A percentile compares a stretch with the other conserved stretches of the same genome.
phyloP scores from a whole-genome alignment of 2,329 filamentous ascomycete genomes.

The Monosporascus sp. region DNA sequence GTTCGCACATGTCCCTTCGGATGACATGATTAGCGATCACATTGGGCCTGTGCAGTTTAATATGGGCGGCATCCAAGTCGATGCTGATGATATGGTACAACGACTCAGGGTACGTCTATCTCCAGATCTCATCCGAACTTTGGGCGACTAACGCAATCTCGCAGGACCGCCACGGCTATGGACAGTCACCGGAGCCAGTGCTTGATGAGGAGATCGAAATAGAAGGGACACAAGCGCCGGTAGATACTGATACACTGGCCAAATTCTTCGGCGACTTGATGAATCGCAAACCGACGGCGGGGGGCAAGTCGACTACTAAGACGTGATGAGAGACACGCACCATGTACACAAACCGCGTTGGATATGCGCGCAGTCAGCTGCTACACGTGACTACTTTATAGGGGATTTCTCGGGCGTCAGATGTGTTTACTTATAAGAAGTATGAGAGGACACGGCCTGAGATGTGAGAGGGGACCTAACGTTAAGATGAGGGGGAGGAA shows the following conservation, averaged over 20 bases:
- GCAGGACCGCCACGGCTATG: constrained; percentile 54
- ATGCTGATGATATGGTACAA: constrained; percentile 89
- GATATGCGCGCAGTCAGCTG: neutral
- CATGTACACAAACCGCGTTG: neutral
- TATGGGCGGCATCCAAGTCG: constrained; percentile 94
- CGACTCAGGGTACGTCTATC: constrained; percentile 65
- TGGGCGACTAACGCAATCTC: constrained; percentile 15
- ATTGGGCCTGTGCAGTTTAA: constrained; percentile 97
- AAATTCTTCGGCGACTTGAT: constrained; percentile 57
- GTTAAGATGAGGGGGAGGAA: too few relatives aligned
- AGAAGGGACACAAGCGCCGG: constrained; percentile 32
- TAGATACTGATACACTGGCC: constrained; percentile 53
- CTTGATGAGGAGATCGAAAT: constrained; percentile 29
- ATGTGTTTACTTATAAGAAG: neutral
- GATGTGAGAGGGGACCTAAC: too few relatives aligned
- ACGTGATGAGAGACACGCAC: constrained; percentile 7
- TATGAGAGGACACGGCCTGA: too few relatives aligned
- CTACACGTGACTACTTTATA: neutral
- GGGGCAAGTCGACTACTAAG: constrained; percentile 13
- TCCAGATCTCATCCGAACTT: neutral
- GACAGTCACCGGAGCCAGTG: constrained; percentile 38
- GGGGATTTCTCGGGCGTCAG: neutral
- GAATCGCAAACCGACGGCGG: constrained; percentile 42
- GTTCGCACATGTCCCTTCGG: constrained; percentile 22
- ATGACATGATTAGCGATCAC: constrained; percentile 62